These are phyloP conservation scores for Peronospora destructor DNA, from an alignment of 352 stramenopile species.

Conservation along the genomic window DNA sequence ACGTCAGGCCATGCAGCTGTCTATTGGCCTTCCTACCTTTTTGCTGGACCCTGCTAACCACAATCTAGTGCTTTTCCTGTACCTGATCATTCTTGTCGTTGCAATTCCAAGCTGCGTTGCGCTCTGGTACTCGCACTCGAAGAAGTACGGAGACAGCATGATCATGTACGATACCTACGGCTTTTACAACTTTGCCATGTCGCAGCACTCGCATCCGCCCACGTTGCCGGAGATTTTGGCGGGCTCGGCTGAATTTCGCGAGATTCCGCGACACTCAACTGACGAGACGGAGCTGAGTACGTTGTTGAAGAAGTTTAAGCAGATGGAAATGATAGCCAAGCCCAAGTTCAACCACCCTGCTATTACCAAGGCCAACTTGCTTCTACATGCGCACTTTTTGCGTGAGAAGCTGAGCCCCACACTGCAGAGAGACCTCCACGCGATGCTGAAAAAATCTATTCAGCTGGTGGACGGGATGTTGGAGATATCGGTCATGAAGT, in stretches of 20 bases:
- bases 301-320: slow-evolving; percentile 76
- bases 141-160: slow-evolving; percentile 98
- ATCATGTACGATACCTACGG: slow-evolving; percentile 99
- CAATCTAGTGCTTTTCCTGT: slow-evolving; percentile 97
- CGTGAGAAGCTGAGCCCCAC: slow-evolving; percentile 71
- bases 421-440: slow-evolving; percentile 86
- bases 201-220: slow-evolving; percentile 91
- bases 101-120: slow-evolving; percentile 94
- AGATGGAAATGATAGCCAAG: slow-evolving; percentile 74
- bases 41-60: slow-evolving; percentile 96
- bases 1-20: slow-evolving; percentile 93
- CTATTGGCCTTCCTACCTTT: slow-evolving; percentile 95
- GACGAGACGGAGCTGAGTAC: slow-evolving; percentile 60
- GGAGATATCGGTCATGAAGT: slow-evolving; percentile 94
- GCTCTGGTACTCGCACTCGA: slow-evolving; percentile 94
- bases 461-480: slow-evolving; percentile 98
- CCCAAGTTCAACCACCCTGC: slow-evolving; percentile 80
- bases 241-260: slow-evolving; percentile 86
- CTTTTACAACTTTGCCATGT: slow-evolving; percentile 97
- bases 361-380: slow-evolving; percentile 79
- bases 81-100: slow-evolving; percentile 97
- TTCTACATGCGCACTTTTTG: slow-evolving; percentile 94
- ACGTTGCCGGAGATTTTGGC: slow-evolving; percentile 93
- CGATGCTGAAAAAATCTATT: slow-evolving; percentile 93
- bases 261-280: slow-evolving; percentile 55